phyloP scores from a whole-genome alignment of 345 rosid genomes.

The Citrus unshiu region DNA sequence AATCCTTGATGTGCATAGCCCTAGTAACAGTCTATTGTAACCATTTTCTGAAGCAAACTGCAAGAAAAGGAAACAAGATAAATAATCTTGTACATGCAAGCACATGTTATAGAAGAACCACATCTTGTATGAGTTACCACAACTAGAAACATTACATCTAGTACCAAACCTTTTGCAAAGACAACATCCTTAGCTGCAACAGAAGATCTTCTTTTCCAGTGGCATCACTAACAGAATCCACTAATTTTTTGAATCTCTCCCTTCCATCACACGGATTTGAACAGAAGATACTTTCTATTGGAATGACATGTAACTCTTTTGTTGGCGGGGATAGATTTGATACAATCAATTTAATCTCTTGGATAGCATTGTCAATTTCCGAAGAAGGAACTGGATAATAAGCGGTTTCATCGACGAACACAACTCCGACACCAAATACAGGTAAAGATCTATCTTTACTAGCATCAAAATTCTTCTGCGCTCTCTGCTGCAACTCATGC shows the following conservation, averaged over 20 bases:
- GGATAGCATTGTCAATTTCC: slow-evolving; percentile 29
- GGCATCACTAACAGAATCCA: slow-evolving; percentile 52
- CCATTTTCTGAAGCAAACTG: slow-evolving; percentile 77
- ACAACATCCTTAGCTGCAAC: slow-evolving; percentile 54
- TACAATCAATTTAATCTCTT: slow-evolving; percentile 46
- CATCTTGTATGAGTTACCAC: not conserved
- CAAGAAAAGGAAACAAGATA: not conserved
- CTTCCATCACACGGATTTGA: slow-evolving; percentile 42
- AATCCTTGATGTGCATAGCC: slow-evolving; percentile 78
- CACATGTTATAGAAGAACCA: not conserved
- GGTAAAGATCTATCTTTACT: slow-evolving; percentile 74
- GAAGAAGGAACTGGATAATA: slow-evolving; percentile 26
- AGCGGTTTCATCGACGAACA: slow-evolving; percentile 66
- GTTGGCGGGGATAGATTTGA: slow-evolving; percentile 50
- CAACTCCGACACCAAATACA: slow-evolving; percentile 89
- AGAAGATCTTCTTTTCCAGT: slow-evolving; percentile 90
- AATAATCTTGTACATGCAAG: not conserved
- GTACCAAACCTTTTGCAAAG: slow-evolving; percentile 68
- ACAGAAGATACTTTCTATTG: slow-evolving; percentile 49
- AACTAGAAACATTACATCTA: not conserved
- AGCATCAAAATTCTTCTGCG: slow-evolving; percentile 80
- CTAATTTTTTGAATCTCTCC: slow-evolving; percentile 45
- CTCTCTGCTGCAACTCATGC: slow-evolving; percentile 74
- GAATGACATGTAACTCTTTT: slow-evolving; percentile 62
- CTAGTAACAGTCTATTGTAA: slow-evolving; percentile 67